Conservation (phyloP, 1,284 basidiomycete species). For the Moesziomyces parantarcticus region DNA sequence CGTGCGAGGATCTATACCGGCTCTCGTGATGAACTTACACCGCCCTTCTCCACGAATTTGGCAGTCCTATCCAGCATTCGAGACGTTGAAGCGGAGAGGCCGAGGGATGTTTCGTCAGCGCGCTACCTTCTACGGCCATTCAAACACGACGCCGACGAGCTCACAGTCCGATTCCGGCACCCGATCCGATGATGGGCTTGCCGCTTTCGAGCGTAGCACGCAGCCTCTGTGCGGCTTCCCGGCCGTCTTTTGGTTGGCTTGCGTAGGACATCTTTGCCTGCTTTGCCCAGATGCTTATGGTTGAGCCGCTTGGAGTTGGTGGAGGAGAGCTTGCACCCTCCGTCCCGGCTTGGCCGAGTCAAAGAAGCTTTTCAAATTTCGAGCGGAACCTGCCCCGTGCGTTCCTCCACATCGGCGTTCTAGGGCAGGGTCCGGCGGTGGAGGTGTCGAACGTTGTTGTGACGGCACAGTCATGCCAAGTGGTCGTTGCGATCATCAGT, state of each 20-base stretch:
- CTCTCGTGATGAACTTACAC: slow-evolving; percentile 6
- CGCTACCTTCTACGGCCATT: background rate
- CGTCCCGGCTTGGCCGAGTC: background rate
- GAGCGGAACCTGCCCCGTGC: slow-evolving; percentile 5
- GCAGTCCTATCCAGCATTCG: slow-evolving; percentile 12
- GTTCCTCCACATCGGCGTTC: slow-evolving; percentile 10
- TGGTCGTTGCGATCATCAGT: too few species aligned
- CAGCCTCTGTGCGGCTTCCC: slow-evolving; percentile 37
- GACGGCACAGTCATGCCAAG: too few species aligned
- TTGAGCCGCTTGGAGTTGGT: background rate
- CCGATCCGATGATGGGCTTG: slow-evolving; percentile 43
- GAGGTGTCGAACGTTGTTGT: too few species aligned
- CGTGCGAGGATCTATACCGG: too few species aligned
- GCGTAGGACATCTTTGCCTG: slow-evolving; percentile 19
- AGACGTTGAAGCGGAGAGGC: background rate
- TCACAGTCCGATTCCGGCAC: slow-evolving; percentile 45
- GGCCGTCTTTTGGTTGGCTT: slow-evolving; percentile 28
- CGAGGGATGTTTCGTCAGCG: background rate
- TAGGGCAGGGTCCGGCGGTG: background rate
- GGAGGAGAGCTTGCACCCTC: background rate
- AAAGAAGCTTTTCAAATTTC: background rate
- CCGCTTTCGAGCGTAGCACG: slow-evolving; percentile 23
- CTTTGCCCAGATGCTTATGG: background rate
- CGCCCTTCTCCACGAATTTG: slow-evolving; percentile 47
- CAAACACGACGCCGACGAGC: too few species aligned